phyloP scores from a whole-genome alignment of 306 rosid species.

The Chamaecrista fasciculata region DNA sequence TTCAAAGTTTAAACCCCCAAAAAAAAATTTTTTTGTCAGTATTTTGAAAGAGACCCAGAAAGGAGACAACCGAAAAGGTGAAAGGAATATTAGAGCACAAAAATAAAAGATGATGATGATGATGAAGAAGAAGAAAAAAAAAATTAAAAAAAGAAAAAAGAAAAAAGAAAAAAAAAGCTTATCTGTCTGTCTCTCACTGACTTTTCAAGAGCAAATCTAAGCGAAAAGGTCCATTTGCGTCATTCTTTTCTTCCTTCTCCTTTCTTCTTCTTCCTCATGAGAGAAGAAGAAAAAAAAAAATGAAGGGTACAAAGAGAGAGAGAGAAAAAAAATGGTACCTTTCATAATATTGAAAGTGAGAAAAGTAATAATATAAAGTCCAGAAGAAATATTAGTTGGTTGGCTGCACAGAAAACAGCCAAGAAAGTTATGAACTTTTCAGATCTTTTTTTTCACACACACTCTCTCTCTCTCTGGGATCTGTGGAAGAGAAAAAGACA shows the following conservation, averaged over 20 bases:
- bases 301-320: conserved; percentile 48
- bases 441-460: conserved; percentile 33
- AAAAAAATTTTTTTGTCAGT: conserved; percentile 66
- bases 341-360: conserved; percentile 41
- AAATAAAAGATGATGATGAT: conserved; percentile 20
- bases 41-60: conserved; percentile 47
- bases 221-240: conserved; percentile 34
- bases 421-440: conserved; percentile 32
- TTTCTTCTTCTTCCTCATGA: conserved; percentile 1
- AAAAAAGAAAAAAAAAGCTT: conserved; percentile 28
- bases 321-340: conserved; percentile 42
- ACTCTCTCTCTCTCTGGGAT: conserved; percentile 41
- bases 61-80: conserved; percentile 22
- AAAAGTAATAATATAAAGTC: conserved; percentile 31
- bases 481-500: conserved; percentile 58
- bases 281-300: background rate
- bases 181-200: conserved; percentile 37
- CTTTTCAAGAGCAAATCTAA: conserved; percentile 52
- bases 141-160: background rate
- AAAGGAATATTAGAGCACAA: too few species aligned
- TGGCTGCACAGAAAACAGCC: conserved; percentile 33
- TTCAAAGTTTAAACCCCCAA: conserved; percentile 45
- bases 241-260: conserved; percentile 10
- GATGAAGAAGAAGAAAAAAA: conserved; percentile 8
- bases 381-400: conserved; percentile 18